These are phyloP conservation scores for Neltuma alba DNA, from an alignment of 306 rosid genomes.

Conservation along the genomic window DNA sequence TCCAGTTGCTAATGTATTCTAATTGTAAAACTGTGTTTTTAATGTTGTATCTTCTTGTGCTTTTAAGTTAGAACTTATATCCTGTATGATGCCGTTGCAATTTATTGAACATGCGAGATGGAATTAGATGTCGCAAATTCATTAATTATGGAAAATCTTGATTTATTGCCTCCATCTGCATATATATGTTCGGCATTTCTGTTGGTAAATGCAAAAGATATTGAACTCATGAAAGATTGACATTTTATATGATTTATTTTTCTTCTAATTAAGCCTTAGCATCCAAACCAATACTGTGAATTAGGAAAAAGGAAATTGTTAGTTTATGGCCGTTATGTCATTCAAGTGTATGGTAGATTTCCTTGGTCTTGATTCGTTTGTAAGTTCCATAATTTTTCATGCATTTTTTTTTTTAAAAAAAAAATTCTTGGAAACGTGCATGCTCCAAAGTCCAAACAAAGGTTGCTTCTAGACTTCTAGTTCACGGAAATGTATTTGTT, in stretches of 20 bases:
- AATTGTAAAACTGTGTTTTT: neutral
- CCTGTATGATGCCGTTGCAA: neutral
- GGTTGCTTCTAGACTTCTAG: neutral
- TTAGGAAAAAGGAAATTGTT: neutral
- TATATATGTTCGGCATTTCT: neutral
- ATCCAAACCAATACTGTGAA: neutral
- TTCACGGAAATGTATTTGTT: neutral
- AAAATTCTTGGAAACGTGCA: neutral
- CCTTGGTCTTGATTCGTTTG: neutral
- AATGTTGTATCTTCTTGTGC: neutral
- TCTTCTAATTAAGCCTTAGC: neutral
- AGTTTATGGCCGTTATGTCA: neutral
- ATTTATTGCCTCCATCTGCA: neutral
- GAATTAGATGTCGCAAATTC: neutral
- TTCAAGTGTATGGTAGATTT: neutral
- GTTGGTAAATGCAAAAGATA: neutral
- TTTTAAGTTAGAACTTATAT: neutral
- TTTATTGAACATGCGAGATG: neutral
- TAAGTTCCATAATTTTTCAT: neutral
- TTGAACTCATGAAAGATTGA: neutral
- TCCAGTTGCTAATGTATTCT: neutral
- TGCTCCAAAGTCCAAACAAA: neutral
- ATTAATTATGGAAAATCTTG: neutral
- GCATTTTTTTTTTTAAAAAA: neutral
- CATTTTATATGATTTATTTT: neutral